Percentiles rank a stretch among this genome's conserved stretches.
phyloP scores from a whole-genome alignment of 169 alveolate species.

The Plasmodium gonderi region DNA sequence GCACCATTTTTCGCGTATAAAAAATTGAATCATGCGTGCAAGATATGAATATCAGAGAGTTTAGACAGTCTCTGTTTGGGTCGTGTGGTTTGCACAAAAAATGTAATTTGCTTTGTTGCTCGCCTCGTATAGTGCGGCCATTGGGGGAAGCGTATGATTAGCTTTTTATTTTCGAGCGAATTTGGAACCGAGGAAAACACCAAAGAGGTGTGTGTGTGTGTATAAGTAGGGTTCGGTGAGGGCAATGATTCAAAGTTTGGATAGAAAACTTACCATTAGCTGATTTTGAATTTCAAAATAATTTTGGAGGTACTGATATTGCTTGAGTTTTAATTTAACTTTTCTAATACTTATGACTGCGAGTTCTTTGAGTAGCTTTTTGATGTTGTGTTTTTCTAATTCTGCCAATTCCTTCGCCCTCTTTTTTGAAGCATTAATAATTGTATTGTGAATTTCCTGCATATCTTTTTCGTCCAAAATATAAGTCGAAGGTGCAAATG shows the following conservation, averaged over 20 bases:
- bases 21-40: too few species aligned
- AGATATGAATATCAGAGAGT: too few species aligned
- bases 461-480: conserved; percentile 57
- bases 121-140: too few species aligned
- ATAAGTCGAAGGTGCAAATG: conserved; percentile 20
- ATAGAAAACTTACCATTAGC: conserved; percentile 15
- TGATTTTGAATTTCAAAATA: conserved; percentile 56
- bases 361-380: conserved; percentile 36
- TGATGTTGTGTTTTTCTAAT: conserved; percentile 50
- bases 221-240: neutral
- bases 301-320: conserved; percentile 53
- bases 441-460: conserved; percentile 64
- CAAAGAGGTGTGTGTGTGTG: neutral
- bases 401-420: conserved; percentile 63
- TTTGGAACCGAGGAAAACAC: too few species aligned
- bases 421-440: conserved; percentile 63
- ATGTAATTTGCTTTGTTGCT: too few species aligned
- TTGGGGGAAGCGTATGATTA: too few species aligned
- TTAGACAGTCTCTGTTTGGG: too few species aligned
- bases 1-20: too few species aligned
- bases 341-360: conserved; percentile 41
- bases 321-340: conserved; percentile 51
- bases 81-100: too few species aligned
- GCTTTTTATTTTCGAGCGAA: too few species aligned
- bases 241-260: too few species aligned